Conservation (phyloP, 306 rosid genomes). For the Citrullus mucosospermus region DNA sequence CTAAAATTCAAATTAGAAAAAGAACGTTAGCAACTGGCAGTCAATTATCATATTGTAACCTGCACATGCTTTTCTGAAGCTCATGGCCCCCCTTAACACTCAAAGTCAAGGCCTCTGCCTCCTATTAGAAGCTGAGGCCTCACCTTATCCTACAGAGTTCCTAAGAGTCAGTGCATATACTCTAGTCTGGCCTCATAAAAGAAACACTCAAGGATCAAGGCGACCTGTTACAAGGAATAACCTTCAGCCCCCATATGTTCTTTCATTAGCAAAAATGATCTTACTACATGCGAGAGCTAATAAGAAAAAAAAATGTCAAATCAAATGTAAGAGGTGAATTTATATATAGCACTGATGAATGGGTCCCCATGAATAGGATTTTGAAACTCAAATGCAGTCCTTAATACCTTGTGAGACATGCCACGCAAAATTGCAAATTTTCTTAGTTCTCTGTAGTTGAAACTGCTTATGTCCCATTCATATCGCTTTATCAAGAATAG, state of each 20-base stretch:
- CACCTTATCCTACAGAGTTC: neutral
- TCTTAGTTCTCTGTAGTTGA: slow-evolving; percentile 60
- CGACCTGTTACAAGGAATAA: neutral
- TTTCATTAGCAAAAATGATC: neutral
- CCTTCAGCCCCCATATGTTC: neutral
- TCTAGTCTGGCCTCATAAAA: neutral
- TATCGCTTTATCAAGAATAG: slow-evolving; percentile 68
- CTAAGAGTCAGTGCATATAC: neutral
- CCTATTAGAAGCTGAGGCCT: neutral
- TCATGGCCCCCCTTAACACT: neutral
- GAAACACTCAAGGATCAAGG: neutral
- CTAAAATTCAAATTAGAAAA: slow-evolving; percentile 21
- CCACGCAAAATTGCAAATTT: slow-evolving; percentile 91
- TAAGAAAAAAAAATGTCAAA: neutral
- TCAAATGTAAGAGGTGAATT: neutral
- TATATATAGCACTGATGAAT: neutral
- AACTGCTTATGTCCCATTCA: slow-evolving; percentile 66
- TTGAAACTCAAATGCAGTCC: neutral
- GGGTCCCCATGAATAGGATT: slow-evolving; percentile 10
- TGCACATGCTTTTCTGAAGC: neutral
- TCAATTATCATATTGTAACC: slow-evolving; percentile 9
- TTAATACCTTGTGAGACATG: slow-evolving; percentile 80
- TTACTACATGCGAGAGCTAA: neutral
- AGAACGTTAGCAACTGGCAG: neutral
- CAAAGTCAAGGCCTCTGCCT: neutral